These are phyloP conservation scores for Brassica cretica DNA, from an alignment of 345 rosid genomes.

Conservation along the genomic window DNA sequence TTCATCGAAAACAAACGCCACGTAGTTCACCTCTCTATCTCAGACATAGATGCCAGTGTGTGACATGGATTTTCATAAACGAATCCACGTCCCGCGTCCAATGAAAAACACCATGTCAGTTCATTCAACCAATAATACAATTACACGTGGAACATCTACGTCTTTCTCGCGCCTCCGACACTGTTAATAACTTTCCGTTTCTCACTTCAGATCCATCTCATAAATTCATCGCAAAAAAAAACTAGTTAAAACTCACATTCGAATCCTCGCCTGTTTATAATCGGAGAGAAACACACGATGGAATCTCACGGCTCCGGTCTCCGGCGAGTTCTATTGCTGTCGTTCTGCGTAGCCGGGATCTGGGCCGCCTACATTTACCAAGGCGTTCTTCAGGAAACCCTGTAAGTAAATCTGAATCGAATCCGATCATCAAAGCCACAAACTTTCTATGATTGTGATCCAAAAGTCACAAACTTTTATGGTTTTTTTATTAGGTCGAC, in stretches of 20 bases:
- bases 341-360: slow-evolving; percentile 91
- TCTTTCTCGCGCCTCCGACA: slow-evolving; percentile 46
- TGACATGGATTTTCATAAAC: slow-evolving; percentile 15
- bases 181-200: slow-evolving; percentile 16
- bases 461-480: neutral
- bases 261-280: neutral
- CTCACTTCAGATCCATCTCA: slow-evolving; percentile 15
- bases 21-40: neutral
- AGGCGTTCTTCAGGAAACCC: slow-evolving; percentile 90
- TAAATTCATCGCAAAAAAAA: slow-evolving; percentile 24
- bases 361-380: slow-evolving; percentile 97
- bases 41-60: neutral
- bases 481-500: slow-evolving; percentile 58
- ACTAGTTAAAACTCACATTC: neutral
- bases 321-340: slow-evolving; percentile 66
- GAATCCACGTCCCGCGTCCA: slow-evolving; percentile 44
- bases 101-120: slow-evolving; percentile 36
- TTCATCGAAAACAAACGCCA: neutral
- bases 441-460: neutral
- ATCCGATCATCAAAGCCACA: neutral
- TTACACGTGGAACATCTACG: slow-evolving; percentile 51
- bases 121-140: slow-evolving; percentile 29
- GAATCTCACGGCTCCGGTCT: slow-evolving; percentile 71
- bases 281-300: slow-evolving; percentile 40
- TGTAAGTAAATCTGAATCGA: slow-evolving; percentile 52